phyloP scores from a whole-genome alignment of 78 protist species.

The Chrysochromulina parva region DNA sequence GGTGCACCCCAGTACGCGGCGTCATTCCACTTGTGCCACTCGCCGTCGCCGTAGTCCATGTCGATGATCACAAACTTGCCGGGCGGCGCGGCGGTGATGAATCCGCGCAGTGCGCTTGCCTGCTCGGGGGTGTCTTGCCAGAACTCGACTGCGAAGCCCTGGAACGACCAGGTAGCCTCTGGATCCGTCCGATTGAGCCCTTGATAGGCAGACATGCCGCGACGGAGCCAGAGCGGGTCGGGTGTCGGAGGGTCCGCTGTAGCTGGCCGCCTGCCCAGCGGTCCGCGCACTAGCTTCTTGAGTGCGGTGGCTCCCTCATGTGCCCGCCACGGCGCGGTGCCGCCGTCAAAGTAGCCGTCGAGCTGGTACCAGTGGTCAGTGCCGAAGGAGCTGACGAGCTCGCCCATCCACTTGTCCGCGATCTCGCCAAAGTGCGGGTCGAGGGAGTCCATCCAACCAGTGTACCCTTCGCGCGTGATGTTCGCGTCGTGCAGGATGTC shows the following conservation, averaged over 20 bases:
- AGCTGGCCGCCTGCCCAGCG: too few species aligned
- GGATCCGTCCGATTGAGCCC: background rate
- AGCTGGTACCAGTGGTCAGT: constrained; percentile 16
- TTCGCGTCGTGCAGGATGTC: background rate
- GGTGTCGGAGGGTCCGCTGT: too few species aligned
- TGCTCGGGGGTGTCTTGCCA: background rate
- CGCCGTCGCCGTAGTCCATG: background rate
- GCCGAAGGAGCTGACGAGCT: background rate
- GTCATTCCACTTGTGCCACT: background rate
- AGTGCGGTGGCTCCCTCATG: background rate
- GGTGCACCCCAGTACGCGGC: background rate
- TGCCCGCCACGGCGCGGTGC: background rate
- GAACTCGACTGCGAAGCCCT: background rate
- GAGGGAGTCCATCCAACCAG: constrained; percentile 21
- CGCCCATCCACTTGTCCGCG: background rate
- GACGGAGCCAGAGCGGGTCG: too few species aligned
- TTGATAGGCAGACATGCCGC: background rate
- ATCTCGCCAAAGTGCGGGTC: background rate
- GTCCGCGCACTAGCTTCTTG: background rate
- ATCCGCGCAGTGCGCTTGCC: background rate
- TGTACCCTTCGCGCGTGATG: background rate
- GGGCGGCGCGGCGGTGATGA: background rate
- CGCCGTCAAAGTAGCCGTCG: background rate
- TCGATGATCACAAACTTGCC: background rate
- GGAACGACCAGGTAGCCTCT: background rate